These are phyloP conservation scores for Piloderma croceum DNA, from an alignment of 768 basidiomycete species.

Conservation along the genomic window DNA sequence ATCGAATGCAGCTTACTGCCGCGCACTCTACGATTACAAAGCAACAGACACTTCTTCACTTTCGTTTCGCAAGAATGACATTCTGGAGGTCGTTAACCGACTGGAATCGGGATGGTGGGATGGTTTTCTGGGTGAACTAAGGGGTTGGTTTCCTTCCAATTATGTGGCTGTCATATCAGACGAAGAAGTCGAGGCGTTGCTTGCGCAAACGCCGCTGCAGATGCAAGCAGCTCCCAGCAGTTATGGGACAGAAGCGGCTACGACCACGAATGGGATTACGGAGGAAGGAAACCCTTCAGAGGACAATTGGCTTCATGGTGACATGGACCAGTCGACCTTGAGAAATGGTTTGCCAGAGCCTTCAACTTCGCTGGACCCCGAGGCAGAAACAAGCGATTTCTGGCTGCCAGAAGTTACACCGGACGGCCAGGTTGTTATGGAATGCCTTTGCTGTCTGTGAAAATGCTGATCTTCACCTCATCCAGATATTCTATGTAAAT, in stretches of 20 bases:
- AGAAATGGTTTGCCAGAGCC: too few relatives aligned
- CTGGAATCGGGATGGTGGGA: slow-evolving; percentile 99
- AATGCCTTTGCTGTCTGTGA: not conserved
- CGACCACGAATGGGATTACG: slow-evolving; percentile 39
- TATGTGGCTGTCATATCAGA: slow-evolving; percentile 79
- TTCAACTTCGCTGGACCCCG: too few relatives aligned
- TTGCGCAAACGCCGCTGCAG: slow-evolving; percentile 52
- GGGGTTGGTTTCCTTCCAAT: slow-evolving; percentile 98
- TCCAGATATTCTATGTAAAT: slow-evolving; percentile 91
- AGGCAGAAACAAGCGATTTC: slow-evolving; percentile 46
- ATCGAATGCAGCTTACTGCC: slow-evolving; percentile 76
- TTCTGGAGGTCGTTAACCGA: slow-evolving; percentile 90
- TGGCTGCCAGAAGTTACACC: slow-evolving; percentile 86
- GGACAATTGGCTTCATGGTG: slow-evolving; percentile 59
- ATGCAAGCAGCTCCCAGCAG: not conserved
- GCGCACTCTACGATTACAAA: slow-evolving; percentile 87
- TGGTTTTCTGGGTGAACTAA: slow-evolving; percentile 79
- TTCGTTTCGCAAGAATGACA: slow-evolving; percentile 78
- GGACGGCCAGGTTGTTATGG: slow-evolving; percentile 65
- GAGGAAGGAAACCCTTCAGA: slow-evolving; percentile 41
- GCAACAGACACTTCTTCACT: slow-evolving; percentile 86
- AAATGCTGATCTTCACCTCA: slow-evolving; percentile 4
- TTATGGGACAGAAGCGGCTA: slow-evolving; percentile 34
- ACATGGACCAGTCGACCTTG: too few relatives aligned
- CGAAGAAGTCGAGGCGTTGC: slow-evolving; percentile 69